Conservation (phyloP, 176 grass and related monocot species). For the Leersia perrieri region DNA sequence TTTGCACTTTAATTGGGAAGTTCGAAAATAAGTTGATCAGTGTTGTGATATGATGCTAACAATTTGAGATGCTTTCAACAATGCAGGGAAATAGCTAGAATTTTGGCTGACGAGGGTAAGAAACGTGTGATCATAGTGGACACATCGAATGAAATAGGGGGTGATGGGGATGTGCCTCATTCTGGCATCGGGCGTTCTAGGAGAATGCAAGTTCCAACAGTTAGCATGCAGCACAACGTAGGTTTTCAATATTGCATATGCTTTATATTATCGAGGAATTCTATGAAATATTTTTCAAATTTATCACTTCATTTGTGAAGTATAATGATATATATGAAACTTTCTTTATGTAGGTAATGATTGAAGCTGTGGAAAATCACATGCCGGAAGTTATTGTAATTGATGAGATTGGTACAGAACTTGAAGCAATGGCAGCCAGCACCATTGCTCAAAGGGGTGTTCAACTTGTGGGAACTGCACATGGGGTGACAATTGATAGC, state of each 20-base stretch:
- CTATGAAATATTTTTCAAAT: neutral
- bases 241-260: constrained; percentile 26
- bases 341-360: constrained; percentile 69
- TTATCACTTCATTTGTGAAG: neutral
- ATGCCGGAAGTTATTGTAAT: constrained; percentile 99
- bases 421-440: constrained; percentile 90
- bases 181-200: constrained; percentile 87
- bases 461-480: constrained; percentile 96
- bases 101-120: constrained; percentile 80
- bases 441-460: constrained; percentile 99
- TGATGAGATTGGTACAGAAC: constrained; percentile 98
- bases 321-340: neutral
- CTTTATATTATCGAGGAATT: constrained; percentile 10
- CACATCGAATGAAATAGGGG: constrained; percentile 98
- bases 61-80: constrained; percentile 13
- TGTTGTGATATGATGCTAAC: constrained; percentile 20
- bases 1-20: neutral
- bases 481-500: constrained; percentile 95
- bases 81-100: constrained; percentile 95
- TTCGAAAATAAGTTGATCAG: neutral
- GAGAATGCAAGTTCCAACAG: constrained; percentile 99
- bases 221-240: constrained; percentile 96
- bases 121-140: constrained; percentile 97
- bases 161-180: constrained; percentile 94
- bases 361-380: constrained; percentile 99